Conservation (phyloP, 257 asterid species). For the Solanum virginianum region DNA sequence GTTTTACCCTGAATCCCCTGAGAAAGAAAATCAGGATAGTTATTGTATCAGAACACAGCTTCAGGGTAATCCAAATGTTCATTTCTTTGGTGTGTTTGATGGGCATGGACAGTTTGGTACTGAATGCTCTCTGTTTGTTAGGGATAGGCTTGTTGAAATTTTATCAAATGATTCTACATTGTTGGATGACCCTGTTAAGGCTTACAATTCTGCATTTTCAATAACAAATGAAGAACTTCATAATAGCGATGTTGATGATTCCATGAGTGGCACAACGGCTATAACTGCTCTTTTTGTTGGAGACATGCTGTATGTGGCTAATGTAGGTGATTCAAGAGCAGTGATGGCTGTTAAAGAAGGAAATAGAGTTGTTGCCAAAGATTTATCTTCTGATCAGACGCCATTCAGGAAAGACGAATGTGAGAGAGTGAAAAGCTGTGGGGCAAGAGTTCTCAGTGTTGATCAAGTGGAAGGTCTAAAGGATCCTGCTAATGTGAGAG, state of each 20-base stretch:
- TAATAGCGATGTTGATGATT: constrained; percentile 58
- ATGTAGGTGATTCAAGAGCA: constrained; percentile 91
- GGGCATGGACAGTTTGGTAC: constrained; percentile 85
- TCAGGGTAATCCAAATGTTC: constrained; percentile 75
- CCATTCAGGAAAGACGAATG: constrained; percentile 94
- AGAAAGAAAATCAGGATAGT: constrained; percentile 86
- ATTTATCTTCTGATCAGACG: constrained; percentile 75
- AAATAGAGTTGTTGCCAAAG: constrained; percentile 44
- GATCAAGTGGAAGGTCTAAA: constrained; percentile 93
- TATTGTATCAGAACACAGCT: constrained; percentile 50
- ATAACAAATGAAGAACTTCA: constrained; percentile 78
- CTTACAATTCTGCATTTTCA: constrained; percentile 56
- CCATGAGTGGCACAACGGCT: constrained; percentile 98
- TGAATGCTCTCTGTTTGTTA: constrained; percentile 65
- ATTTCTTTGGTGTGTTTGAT: constrained; percentile 95
- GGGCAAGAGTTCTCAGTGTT: constrained; percentile 88
- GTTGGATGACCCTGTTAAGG: constrained; percentile 75
- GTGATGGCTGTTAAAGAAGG: constrained; percentile 81
- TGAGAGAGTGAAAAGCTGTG: constrained; percentile 79
- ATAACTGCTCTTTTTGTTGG: constrained; percentile 67
- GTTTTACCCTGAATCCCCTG: constrained; percentile 75
- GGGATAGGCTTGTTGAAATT: constrained; percentile 63
- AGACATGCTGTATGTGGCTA: constrained; percentile 73
- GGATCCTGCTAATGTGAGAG: constrained; percentile 76
- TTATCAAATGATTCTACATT: constrained; percentile 42